phyloP scores from a whole-genome alignment of 148 eudicot genomes.

The Arctostaphylos glauca region DNA sequence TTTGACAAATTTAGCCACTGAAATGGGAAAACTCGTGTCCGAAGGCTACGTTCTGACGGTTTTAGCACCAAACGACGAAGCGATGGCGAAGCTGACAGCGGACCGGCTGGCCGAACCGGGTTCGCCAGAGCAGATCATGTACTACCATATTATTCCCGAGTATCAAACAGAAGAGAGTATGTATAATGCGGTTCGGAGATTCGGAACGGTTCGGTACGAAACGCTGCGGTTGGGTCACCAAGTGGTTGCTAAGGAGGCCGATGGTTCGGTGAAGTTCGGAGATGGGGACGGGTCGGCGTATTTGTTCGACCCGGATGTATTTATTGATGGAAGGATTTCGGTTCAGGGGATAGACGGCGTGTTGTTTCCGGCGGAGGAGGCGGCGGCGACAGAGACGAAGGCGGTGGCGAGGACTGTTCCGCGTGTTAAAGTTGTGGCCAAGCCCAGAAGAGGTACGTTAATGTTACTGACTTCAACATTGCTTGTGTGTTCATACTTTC shows the following conservation, averaged over 20 bases:
- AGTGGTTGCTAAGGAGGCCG: constrained; percentile 85
- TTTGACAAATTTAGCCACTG: constrained; percentile 72
- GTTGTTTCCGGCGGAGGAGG: constrained; percentile 55
- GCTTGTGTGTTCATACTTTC: background rate
- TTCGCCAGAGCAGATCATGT: constrained; percentile 85
- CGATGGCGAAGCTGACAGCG: constrained; percentile 70
- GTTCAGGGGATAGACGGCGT: constrained; percentile 94
- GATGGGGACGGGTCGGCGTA: constrained; percentile 75
- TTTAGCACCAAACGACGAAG: constrained; percentile 87
- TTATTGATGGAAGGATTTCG: constrained; percentile 86
- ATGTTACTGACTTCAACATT: background rate
- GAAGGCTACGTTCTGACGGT: constrained; percentile 89
- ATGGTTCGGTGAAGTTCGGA: constrained; percentile 90
- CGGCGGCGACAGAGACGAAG: background rate
- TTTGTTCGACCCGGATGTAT: constrained; percentile 89
- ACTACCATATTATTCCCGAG: constrained; percentile 86
- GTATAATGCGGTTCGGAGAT: constrained; percentile 81
- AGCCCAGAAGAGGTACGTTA: constrained; percentile 16
- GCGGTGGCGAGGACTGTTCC: constrained; percentile 50
- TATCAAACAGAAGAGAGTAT: constrained; percentile 97
- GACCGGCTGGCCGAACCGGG: constrained; percentile 81
- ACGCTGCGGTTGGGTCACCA: constrained; percentile 73
- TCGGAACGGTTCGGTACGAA: constrained; percentile 77
- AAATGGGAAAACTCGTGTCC: constrained; percentile 81
- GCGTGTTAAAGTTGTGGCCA: constrained; percentile 7